These are phyloP conservation scores for Picochlorum sp. DNA, from an alignment of 139 green algal species.

Conservation along the genomic window DNA sequence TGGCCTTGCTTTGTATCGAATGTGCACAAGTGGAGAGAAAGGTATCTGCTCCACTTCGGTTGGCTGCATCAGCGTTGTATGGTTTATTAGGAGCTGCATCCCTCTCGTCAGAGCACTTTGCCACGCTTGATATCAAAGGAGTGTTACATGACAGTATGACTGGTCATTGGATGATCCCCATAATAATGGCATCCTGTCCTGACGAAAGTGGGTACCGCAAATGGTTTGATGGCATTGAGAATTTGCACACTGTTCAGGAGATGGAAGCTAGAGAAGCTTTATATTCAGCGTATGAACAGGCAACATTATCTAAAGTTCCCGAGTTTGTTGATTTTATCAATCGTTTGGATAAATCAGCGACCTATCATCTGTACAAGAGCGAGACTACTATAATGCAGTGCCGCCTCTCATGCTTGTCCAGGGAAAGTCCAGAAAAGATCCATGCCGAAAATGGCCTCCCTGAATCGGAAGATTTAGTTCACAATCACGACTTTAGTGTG, in stretches of 20 bases:
- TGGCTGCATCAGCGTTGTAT: slow-evolving; percentile 44
- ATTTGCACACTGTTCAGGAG: slow-evolving; percentile 59
- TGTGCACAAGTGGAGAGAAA: slow-evolving; percentile 33
- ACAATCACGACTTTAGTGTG: slow-evolving; percentile 41
- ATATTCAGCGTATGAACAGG: slow-evolving; percentile 49
- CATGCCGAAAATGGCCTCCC: neutral
- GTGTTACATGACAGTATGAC: slow-evolving; percentile 64
- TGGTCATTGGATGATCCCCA: slow-evolving; percentile 53
- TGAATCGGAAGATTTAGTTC: neutral
- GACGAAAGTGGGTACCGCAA: slow-evolving; percentile 3
- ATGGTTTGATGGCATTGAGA: slow-evolving; percentile 26
- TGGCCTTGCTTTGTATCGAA: slow-evolving; percentile 10
- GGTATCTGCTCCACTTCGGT: slow-evolving; percentile 40
- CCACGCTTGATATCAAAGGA: slow-evolving; percentile 57
- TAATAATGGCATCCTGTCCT: slow-evolving; percentile 16
- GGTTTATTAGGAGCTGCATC: slow-evolving; percentile 41
- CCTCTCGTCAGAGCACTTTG: slow-evolving; percentile 26
- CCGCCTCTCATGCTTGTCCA: neutral
- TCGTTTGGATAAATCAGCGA: slow-evolving; percentile 49
- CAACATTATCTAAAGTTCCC: slow-evolving; percentile 66
- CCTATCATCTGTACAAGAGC: slow-evolving; percentile 25
- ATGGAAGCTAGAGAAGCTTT: slow-evolving; percentile 61
- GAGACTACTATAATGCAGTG: slow-evolving; percentile 14
- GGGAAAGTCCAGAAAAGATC: neutral
- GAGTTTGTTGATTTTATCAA: slow-evolving; percentile 78